phyloP scores from a whole-genome alignment of 768 basidiomycete genomes.

The Lentinula edodes region DNA sequence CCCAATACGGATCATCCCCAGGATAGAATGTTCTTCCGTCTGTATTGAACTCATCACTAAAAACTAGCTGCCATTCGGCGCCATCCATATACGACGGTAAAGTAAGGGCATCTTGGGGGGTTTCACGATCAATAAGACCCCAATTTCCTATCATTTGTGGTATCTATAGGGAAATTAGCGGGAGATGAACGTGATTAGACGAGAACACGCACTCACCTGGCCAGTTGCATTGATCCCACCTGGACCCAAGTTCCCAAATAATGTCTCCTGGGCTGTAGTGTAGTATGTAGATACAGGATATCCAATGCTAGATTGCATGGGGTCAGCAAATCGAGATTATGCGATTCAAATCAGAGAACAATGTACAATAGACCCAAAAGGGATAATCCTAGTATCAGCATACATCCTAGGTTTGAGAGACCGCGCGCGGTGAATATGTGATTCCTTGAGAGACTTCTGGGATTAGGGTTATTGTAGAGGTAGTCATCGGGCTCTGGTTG shows the following conservation, averaged over 20 bases:
- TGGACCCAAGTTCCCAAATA: slow-evolving; percentile 37
- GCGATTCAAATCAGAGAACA: background rate
- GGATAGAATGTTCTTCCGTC: slow-evolving; percentile 52
- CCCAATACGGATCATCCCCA: slow-evolving; percentile 46
- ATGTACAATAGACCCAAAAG: slow-evolving; percentile 34
- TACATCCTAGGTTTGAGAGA: slow-evolving; percentile 42
- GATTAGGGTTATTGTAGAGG: slow-evolving; percentile 19
- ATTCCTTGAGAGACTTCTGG: slow-evolving; percentile 34
- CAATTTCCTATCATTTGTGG: slow-evolving; percentile 27
- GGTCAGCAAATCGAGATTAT: slow-evolving; percentile 12
- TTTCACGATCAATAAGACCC: slow-evolving; percentile 56
- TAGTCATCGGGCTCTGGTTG: slow-evolving; percentile 7
- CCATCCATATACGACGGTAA: slow-evolving; percentile 31
- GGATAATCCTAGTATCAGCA: slow-evolving; percentile 27
- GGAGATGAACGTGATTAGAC: background rate
- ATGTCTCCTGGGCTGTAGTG: slow-evolving; percentile 18
- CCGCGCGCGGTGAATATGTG: slow-evolving; percentile 41
- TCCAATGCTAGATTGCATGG: slow-evolving; percentile 21
- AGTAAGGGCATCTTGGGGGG: slow-evolving; percentile 37
- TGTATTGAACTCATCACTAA: slow-evolving; percentile 64
- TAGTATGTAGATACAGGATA: slow-evolving; percentile 31
- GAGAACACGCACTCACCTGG: slow-evolving; percentile 25
- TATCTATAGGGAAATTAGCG: background rate
- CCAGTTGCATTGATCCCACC: slow-evolving; percentile 49
- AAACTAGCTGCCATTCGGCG: slow-evolving; percentile 38